These are phyloP conservation scores for Volvox carteri DNA, from an alignment of 163 green algal genomes.

Conservation along the genomic window DNA sequence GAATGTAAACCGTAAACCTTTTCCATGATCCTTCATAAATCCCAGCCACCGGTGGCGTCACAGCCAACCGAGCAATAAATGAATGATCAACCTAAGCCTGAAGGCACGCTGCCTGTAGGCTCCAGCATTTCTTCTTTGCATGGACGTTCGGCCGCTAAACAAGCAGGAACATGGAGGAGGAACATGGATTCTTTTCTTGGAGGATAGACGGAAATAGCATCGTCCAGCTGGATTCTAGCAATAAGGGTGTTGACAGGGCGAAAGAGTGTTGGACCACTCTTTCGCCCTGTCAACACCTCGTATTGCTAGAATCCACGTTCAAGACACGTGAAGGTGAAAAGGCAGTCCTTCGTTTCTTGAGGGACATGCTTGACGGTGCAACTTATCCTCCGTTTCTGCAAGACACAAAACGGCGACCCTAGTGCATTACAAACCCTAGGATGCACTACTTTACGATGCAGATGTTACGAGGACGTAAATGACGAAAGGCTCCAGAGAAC, in stretches of 20 bases:
- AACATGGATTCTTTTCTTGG: conserved; percentile 81
- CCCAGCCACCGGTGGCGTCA: too few relatives aligned
- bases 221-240: conserved; percentile 63
- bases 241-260: conserved; percentile 48
- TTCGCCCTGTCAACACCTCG: too few relatives aligned
- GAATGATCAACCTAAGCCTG: too few relatives aligned
- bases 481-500: conserved; percentile 90
- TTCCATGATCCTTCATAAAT: too few relatives aligned
- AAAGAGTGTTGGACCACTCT: conserved; percentile 84
- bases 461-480: conserved; percentile 98
- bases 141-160: conserved; percentile 89
- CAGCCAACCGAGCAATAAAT: too few relatives aligned
- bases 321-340: conserved; percentile 95
- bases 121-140: too few relatives aligned
- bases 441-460: conserved; percentile 57
- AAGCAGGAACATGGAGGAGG: conserved; percentile 82
- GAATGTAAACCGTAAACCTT: too few relatives aligned
- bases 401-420: not conserved
- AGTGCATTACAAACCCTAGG: not conserved
- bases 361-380: too few relatives aligned
- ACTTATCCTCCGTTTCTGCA: too few relatives aligned
- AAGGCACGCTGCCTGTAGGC: too few relatives aligned
- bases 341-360: too few relatives aligned
- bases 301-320: too few relatives aligned
- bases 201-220: conserved; percentile 81